These are phyloP conservation scores for Sporothrix globosa DNA, from an alignment of 2,329 filamentous ascomycete genomes.

Conservation along the genomic window DNA sequence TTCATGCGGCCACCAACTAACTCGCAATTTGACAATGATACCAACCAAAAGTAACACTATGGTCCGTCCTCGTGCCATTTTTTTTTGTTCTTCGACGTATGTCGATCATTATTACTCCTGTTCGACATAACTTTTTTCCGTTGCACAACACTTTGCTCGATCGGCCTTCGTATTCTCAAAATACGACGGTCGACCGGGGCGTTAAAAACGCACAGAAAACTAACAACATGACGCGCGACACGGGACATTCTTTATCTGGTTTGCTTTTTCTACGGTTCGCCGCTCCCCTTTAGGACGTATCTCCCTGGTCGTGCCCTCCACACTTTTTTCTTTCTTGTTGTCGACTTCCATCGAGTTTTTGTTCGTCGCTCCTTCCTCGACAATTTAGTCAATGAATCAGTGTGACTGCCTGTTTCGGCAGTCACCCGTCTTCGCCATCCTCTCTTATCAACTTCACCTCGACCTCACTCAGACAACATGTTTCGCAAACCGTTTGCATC, in stretches of 20 bases:
- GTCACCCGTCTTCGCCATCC: neutral
- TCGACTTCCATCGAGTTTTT: neutral
- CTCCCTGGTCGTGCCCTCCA: neutral
- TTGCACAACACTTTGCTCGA: too few species aligned
- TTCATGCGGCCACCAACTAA: neutral
- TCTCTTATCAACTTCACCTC: neutral
- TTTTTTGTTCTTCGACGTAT: neutral
- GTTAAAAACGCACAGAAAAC: too few species aligned
- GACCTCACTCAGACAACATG: neutral
- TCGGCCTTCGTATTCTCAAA: too few species aligned
- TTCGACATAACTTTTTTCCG: neutral
- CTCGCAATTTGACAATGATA: neutral
- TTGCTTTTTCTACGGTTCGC: conserved; percentile 8
- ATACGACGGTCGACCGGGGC: too few species aligned
- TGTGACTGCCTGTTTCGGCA: neutral
- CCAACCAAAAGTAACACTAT: neutral
- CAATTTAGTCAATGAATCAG: neutral
- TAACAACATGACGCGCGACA: too few species aligned
- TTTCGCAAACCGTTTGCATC: conserved; percentile 44
- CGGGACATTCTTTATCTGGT: neutral
- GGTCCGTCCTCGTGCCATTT: too few species aligned
- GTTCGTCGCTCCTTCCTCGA: conserved; percentile 14
- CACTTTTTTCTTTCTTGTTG: conserved; percentile 31
- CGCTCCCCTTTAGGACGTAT: neutral
- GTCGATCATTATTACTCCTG: neutral